A percentile compares a stretch with the other conserved stretches of the same genome.
These are phyloP conservation scores for Dictyostelium brefeldianum DNA, from an alignment of 78 protist genomes.

Conservation along the genomic window DNA sequence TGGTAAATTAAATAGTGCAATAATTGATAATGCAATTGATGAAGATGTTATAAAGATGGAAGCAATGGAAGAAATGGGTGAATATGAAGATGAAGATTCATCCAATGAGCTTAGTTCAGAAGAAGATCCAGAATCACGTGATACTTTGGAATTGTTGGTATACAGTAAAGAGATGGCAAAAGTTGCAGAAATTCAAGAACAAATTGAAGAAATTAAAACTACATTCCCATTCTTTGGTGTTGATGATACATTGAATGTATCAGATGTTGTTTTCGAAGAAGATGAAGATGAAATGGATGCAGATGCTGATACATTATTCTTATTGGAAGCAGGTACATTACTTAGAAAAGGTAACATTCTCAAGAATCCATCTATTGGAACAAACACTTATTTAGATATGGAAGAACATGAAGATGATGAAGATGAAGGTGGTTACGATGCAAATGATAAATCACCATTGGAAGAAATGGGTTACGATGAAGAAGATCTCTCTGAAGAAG, in stretches of 20 bases:
- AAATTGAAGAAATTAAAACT: background rate
- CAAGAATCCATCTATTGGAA: background rate
- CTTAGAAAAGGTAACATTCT: background rate
- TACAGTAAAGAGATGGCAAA: background rate
- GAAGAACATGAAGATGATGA: background rate
- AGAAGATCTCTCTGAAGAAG: background rate
- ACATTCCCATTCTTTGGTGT: constrained; percentile 5
- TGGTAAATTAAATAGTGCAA: no score
- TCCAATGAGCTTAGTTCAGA: background rate
- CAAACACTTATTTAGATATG: background rate
- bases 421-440: no score
- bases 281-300: background rate
- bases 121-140: background rate
- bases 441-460: background rate
- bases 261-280: background rate
- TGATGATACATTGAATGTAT: background rate
- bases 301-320: background rate
- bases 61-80: background rate
- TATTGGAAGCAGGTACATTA: background rate
- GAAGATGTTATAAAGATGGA: background rate
- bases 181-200: background rate
- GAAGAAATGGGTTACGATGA: background rate
- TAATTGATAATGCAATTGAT: no score
- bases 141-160: background rate
- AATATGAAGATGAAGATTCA: constrained; percentile 3